Evolutionary conservation across 371 early-diverging fungal species (phyloP).

Genomic region (Mucor circinelloides): DNA sequence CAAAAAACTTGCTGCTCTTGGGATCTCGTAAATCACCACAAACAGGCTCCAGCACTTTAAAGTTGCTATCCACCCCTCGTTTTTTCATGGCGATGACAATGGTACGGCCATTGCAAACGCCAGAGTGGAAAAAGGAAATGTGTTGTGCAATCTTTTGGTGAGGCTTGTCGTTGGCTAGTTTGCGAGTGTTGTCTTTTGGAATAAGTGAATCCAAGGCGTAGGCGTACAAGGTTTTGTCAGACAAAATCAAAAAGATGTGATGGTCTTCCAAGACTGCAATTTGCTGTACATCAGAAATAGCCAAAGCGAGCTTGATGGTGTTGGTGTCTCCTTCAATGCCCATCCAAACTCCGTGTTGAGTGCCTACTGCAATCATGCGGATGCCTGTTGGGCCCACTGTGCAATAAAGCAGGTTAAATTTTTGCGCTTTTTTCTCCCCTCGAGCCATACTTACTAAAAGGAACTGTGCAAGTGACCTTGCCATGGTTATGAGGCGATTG

Average conservation of each 20-base stretch:
- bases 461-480: conserved; percentile 73
- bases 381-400: conserved; percentile 51
- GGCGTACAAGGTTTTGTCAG: conserved; percentile 61
- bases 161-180: conserved; percentile 28
- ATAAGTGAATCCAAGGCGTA: conserved; percentile 57
- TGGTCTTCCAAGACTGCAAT: conserved; percentile 44
- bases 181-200: conserved; percentile 23
- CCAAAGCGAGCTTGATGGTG: conserved; percentile 32
- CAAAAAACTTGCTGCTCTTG: conserved; percentile 44
- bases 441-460: conserved; percentile 63
- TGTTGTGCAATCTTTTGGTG: conserved; percentile 62
- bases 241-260: conserved; percentile 39
- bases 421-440: no score
- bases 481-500: conserved; percentile 28
- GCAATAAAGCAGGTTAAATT: neutral
- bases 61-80: conserved; percentile 51
- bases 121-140: conserved; percentile 76
- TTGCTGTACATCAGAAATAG: conserved; percentile 40
- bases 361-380: conserved; percentile 76
- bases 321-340: conserved; percentile 50
- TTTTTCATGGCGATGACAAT: conserved; percentile 63
- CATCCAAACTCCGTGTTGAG: conserved; percentile 76
- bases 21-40: conserved; percentile 55
- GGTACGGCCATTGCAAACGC: conserved; percentile 62
- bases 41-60: conserved; percentile 45